A percentile compares a stretch with the other conserved stretches of the same genome.
These are phyloP conservation scores for Moesziomyces sp. DNA, from an alignment of 1,284 basidiomycete genomes.

Conservation along the genomic window DNA sequence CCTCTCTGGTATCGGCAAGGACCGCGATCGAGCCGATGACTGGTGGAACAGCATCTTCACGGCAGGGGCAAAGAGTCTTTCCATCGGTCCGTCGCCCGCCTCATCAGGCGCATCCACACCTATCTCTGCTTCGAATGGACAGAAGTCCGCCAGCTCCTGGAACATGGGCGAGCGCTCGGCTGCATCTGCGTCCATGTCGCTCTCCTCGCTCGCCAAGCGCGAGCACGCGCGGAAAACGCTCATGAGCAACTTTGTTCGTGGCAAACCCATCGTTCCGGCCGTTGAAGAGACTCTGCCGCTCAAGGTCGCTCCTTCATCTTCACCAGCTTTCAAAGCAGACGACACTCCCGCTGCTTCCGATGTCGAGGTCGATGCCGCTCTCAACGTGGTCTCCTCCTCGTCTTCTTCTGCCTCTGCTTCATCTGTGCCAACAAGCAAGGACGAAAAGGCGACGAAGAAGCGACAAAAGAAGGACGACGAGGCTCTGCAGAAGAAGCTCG, in stretches of 20 bases:
- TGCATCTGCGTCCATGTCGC: constrained; percentile 38
- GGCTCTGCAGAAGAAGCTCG: constrained; percentile 22
- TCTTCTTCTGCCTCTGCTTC: background rate
- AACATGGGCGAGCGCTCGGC: constrained; percentile 34
- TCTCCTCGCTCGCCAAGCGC: constrained; percentile 57
- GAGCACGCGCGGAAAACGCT: constrained; percentile 62
- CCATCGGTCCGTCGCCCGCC: constrained; percentile 28
- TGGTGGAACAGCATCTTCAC: constrained; percentile 68
- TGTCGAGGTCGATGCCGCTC: constrained; percentile 11
- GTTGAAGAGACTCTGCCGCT: constrained; percentile 5
- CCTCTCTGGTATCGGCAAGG: constrained; percentile 63
- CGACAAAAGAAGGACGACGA: constrained; percentile 16
- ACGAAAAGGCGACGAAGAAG: background rate
- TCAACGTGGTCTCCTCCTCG: constrained; percentile 11
- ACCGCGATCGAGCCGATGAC: constrained; percentile 64
- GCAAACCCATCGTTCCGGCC: constrained; percentile 43
- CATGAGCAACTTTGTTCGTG: constrained; percentile 63
- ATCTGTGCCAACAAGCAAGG: background rate
- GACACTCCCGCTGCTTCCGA: constrained; percentile 22
- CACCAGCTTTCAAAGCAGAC: background rate
- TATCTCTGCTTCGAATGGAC: constrained; percentile 6
- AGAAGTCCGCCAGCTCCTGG: constrained; percentile 10
- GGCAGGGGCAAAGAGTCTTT: constrained; percentile 57
- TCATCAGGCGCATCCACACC: constrained; percentile 23
- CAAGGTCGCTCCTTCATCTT: background rate